A percentile compares a stretch with the other conserved stretches of the same genome.
Evolutionary conservation across 1,284 basidiomycete genomes (phyloP).

Genomic region (Fomitopsis pinicola): DNA sequence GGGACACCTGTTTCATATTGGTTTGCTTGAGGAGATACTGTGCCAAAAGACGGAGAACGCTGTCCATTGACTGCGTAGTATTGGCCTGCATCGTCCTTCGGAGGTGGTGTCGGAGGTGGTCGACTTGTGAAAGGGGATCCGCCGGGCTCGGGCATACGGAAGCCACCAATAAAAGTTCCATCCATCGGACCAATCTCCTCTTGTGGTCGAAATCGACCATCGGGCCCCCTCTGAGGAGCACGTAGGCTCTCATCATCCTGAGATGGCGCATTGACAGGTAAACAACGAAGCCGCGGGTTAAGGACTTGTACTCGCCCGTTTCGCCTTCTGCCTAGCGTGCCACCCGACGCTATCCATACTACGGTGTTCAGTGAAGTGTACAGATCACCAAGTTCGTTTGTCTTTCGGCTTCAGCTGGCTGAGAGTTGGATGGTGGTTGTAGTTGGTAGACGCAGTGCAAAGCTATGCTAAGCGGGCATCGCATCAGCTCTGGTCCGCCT

Average conservation of each 20-base stretch:
- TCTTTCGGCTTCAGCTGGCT: background rate
- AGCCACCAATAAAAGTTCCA: constrained; percentile 26
- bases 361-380: background rate
- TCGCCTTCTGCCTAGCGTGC: constrained; percentile 46
- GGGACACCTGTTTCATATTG: constrained; percentile 1
- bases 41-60: background rate
- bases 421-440: background rate
- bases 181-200: constrained; percentile 55
- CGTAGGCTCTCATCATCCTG: constrained; percentile 42
- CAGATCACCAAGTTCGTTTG: background rate
- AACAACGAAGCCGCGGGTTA: background rate
- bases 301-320: constrained; percentile 16
- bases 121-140: constrained; percentile 16
- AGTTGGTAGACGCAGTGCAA: background rate
- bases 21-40: constrained; percentile 2
- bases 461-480: background rate
- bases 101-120: constrained; percentile 25
- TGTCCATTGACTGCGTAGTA: background rate
- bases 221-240: constrained; percentile 42
- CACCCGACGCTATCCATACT: constrained; percentile 69
- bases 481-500: background rate
- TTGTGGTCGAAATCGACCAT: constrained; percentile 48
- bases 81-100: constrained; percentile 25
- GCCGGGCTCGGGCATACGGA: constrained; percentile 14
- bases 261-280: background rate